Conservation (phyloP, 2,329 filamentous ascomycete species). For the Talaromyces sp. region DNA sequence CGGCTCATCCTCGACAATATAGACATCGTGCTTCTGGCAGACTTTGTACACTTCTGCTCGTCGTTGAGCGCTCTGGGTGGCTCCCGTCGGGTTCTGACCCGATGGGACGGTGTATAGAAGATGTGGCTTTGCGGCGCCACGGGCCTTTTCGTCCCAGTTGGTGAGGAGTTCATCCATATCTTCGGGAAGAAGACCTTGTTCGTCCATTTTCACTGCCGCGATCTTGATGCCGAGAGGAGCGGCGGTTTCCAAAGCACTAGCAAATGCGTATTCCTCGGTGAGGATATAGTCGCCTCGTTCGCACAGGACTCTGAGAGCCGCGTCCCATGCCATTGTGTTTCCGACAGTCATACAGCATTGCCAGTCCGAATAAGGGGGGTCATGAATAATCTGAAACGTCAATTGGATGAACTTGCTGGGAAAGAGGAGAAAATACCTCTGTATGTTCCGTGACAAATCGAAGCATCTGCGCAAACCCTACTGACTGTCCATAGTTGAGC, state of each 20-base stretch:
- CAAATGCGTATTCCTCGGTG: slow-evolving; percentile 89
- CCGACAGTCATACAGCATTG: slow-evolving; percentile 77
- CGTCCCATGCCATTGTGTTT: slow-evolving; percentile 81
- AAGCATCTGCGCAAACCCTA: slow-evolving; percentile 79
- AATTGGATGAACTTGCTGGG: not conserved
- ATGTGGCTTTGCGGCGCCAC: slow-evolving; percentile 62
- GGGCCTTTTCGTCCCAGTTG: slow-evolving; percentile 60
- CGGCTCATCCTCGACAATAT: slow-evolving; percentile 88
- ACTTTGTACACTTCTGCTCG: slow-evolving; percentile 71
- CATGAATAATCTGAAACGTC: slow-evolving; percentile 62
- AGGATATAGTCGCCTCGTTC: slow-evolving; percentile 72
- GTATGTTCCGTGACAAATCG: slow-evolving; percentile 94
- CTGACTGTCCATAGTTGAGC: slow-evolving; percentile 89
- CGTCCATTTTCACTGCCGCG: slow-evolving; percentile 63
- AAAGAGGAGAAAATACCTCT: slow-evolving; percentile 50
- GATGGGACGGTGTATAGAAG: slow-evolving; percentile 71
- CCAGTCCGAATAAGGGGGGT: slow-evolving; percentile 90
- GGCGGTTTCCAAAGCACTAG: slow-evolving; percentile 67
- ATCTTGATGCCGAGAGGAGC: slow-evolving; percentile 61
- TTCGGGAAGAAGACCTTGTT: slow-evolving; percentile 61
- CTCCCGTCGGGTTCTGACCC: slow-evolving; percentile 87
- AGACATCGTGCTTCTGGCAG: slow-evolving; percentile 78
- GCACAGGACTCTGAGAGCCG: slow-evolving; percentile 77
- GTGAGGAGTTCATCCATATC: slow-evolving; percentile 61
- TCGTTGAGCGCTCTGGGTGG: slow-evolving; percentile 68